Evolutionary conservation across 352 stramenopile species (phyloP).

Genomic region (Globisporangium parvum): DNA sequence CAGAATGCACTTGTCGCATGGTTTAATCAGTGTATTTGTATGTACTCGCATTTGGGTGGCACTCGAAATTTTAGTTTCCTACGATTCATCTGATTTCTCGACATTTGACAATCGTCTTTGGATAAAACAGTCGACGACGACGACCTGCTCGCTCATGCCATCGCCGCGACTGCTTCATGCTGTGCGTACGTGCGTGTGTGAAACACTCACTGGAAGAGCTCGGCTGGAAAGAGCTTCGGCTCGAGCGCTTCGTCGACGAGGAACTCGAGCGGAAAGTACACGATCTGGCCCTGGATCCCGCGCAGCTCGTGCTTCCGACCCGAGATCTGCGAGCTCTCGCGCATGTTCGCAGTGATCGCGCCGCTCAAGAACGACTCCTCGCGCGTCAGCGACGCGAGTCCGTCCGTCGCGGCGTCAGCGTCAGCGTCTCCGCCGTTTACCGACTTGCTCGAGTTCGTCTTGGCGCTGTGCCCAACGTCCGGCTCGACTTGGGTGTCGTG

Average conservation of each 20-base stretch:
- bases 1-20: not conserved
- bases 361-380: constrained; percentile 41
- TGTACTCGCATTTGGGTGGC: too few species aligned
- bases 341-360: constrained; percentile 66
- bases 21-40: not conserved
- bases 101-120: too few species aligned
- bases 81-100: too few species aligned
- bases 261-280: constrained; percentile 87
- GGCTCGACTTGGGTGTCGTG: constrained; percentile 11
- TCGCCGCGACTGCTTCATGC: too few species aligned
- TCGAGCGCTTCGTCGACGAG: constrained; percentile 71
- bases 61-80: not conserved
- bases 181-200: too few species aligned
- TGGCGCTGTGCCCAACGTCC: constrained; percentile 3
- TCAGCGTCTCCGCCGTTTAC: constrained; percentile 1
- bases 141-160: too few species aligned
- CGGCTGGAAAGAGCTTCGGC: constrained; percentile 69
- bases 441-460: not conserved
- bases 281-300: constrained; percentile 70
- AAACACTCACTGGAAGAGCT: constrained; percentile 65
- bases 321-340: constrained; percentile 53
- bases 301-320: constrained; percentile 59
- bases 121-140: too few species aligned
- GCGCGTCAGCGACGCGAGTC: constrained; percentile 2
- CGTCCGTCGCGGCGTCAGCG: not conserved